Base-by-base conservation (phyloP, 2,329 filamentous ascomycete species). In the Aspergillus arachidicola region DNA sequence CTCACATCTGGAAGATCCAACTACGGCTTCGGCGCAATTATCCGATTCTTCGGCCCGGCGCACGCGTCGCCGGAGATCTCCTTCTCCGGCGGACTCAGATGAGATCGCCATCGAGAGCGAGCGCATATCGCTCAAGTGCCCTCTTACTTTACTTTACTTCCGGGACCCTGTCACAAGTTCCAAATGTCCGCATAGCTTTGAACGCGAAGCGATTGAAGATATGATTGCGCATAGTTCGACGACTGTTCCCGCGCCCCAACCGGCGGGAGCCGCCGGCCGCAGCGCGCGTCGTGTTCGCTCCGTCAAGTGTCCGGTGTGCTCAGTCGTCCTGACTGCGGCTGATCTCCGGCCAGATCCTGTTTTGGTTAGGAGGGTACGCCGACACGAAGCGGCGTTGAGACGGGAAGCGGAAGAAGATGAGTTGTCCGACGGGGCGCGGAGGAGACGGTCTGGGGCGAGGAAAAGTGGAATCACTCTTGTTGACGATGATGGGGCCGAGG, bases 101-200 rank as follows among this genome's bases (percentile, higher is more conserved):
- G 82, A 84, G 26, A 69, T 85, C 60, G 79, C 79, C 55, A 81
- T 85, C 62, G 73, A 76, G 48, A 70, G 76, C 63, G 82, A 84
- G 67, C 76, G 75, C 38, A 75, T 80, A 62, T 81, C 80, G 4
- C 75, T 81, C 41, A 80, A 78, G 63, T 85, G 83, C 62, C 83
- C 83, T 0, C 69, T 85, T 28, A 85, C 83, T 1, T 73, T 84
- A 2, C 76, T 76, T 23, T 71, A 73, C 3, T 84, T 82, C 73
- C 68, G 69, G 7, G 76, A 83, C 60, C 83, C 83, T 0, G 77
- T 84, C 2, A 83, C 77, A 6, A 83, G 79, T 65, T 79, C 74
- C 1, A 81, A 82, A 70, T 85, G 83, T 64, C 80, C 79, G 0
- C 83, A 85, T 66, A 81, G 76, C 56, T 85, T 84, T 68, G 83